A percentile compares a stretch with the other conserved stretches of the same genome.
Conservation (phyloP, 2,329 filamentous ascomycete species). For the Botrytis paeoniae region DNA sequence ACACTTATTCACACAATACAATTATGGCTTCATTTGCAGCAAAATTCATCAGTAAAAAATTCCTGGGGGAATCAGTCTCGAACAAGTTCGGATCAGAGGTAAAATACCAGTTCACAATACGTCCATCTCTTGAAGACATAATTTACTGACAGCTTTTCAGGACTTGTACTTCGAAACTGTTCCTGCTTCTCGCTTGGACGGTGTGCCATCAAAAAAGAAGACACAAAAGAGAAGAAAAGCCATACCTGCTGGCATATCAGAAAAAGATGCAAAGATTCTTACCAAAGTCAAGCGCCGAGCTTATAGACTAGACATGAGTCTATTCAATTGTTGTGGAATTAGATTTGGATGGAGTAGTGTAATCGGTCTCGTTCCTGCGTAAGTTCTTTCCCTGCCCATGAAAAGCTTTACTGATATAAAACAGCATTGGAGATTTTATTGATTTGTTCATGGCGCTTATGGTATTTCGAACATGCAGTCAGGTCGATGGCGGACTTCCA, state of each 20-base stretch:
- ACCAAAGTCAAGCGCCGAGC: constrained; percentile 83
- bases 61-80: constrained; percentile 53
- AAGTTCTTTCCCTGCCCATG: constrained; percentile 43
- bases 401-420: constrained; percentile 29
- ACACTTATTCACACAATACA: constrained; percentile 8
- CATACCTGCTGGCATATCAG: constrained; percentile 75
- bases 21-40: constrained; percentile 53
- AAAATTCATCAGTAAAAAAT: constrained; percentile 55
- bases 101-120: constrained; percentile 29
- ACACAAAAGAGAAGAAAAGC: constrained; percentile 83
- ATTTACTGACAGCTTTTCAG: constrained; percentile 45
- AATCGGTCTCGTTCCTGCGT: constrained; percentile 79
- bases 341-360: constrained; percentile 87
- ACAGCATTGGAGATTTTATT: constrained; percentile 68
- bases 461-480: constrained; percentile 68
- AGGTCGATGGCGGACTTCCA: constrained; percentile 75
- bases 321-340: constrained; percentile 79
- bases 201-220: constrained; percentile 61
- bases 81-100: constrained; percentile 60
- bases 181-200: constrained; percentile 66
- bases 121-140: neutral
- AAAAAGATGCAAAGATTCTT: constrained; percentile 77
- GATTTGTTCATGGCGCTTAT: constrained; percentile 73
- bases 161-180: constrained; percentile 89
- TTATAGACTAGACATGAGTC: constrained; percentile 78